Percentiles rank a stretch among this genome's conserved stretches.
These are phyloP conservation scores for Viola pubescens DNA, from an alignment of 441 rosid genomes.

Conservation along the genomic window DNA sequence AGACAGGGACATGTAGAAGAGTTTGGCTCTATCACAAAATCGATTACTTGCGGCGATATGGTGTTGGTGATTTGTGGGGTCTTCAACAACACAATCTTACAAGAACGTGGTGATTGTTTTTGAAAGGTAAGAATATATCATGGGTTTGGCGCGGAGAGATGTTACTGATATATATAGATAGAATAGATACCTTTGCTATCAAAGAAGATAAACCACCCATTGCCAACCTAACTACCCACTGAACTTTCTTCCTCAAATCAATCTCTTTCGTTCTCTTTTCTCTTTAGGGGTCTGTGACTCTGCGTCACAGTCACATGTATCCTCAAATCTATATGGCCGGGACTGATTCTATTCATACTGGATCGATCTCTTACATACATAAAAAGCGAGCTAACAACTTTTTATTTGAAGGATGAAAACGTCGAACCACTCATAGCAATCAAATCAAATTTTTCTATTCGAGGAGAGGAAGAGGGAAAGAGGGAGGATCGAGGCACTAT, in stretches of 20 bases:
- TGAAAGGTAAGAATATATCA: background rate
- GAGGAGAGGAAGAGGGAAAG: background rate
- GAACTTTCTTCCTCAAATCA: background rate
- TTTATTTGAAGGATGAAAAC: too few species aligned
- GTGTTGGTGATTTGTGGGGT: constrained; percentile 14
- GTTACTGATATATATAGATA: background rate
- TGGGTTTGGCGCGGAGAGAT: constrained; percentile 22
- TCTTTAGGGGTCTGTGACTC: too few species aligned
- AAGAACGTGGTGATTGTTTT: background rate
- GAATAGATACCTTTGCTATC: constrained; percentile 9
- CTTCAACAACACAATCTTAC: constrained; percentile 1
- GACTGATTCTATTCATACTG: too few species aligned
- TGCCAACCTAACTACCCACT: constrained; percentile 17
- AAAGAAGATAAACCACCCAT: constrained; percentile 17
- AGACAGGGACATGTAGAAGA: constrained; percentile 18
- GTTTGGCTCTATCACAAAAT: background rate
- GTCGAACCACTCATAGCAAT: too few species aligned
- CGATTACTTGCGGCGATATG: constrained; percentile 2
- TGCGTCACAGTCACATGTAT: too few species aligned
- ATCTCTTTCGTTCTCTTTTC: constrained; percentile 3
- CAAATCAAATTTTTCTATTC: background rate
- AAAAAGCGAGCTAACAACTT: too few species aligned
- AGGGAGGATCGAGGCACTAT: constrained; percentile 10
- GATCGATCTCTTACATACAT: too few species aligned
- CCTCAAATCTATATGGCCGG: too few species aligned